phyloP scores from a whole-genome alignment of 257 asterid species.

The Capsicum chinense region DNA sequence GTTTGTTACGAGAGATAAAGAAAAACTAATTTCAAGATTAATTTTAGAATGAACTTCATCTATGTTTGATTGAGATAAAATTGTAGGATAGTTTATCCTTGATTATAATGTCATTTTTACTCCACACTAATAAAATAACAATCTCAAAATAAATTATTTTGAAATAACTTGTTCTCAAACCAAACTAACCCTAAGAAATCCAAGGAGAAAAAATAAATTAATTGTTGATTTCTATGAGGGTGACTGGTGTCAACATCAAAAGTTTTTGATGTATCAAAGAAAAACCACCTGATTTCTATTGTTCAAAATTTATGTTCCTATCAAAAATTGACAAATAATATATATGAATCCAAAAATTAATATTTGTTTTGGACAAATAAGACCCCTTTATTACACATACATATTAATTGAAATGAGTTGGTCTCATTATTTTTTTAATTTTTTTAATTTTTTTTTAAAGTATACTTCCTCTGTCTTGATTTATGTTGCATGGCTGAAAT shows the following conservation, averaged over 20 bases:
- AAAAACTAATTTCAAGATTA: too few relatives aligned
- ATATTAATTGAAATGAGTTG: conserved; percentile 2
- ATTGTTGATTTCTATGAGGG: neutral
- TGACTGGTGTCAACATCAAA: conserved; percentile 26
- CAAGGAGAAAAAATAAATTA: neutral
- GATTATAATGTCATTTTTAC: too few relatives aligned
- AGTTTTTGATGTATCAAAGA: neutral
- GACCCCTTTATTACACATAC: neutral
- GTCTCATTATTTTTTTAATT: neutral
- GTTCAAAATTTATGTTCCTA: neutral
- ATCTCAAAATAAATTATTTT: too few relatives aligned
- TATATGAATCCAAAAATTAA: neutral
- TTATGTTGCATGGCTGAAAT: too few relatives aligned
- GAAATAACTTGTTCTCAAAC: neutral
- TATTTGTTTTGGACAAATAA: neutral
- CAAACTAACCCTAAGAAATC: too few relatives aligned
- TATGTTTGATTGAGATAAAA: too few relatives aligned
- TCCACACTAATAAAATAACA: too few relatives aligned
- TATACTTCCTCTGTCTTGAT: too few relatives aligned
- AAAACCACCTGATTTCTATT: conserved; percentile 1
- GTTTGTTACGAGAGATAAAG: too few relatives aligned
- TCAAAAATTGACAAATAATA: neutral
- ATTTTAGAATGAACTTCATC: too few relatives aligned
- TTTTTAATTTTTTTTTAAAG: too few relatives aligned
- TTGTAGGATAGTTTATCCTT: too few relatives aligned